Conservation (phyloP, 169 alveolate genomes). For the Cryptosporidium xiaoi region DNA sequence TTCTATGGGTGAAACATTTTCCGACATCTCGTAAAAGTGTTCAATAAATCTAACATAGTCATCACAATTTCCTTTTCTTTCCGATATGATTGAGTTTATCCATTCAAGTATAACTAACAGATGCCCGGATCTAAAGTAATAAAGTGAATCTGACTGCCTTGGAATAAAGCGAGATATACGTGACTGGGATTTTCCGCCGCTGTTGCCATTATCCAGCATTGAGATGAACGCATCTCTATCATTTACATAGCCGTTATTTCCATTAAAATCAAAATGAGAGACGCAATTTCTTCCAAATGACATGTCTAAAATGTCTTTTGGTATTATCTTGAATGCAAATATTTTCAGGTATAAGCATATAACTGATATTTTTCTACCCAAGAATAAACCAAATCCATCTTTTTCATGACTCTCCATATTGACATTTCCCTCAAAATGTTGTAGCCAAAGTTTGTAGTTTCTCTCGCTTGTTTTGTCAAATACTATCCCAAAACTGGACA, state of each 20-base stretch:
- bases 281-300: conserved; percentile 14
- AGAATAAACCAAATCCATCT: neutral
- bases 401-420: neutral
- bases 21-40: conserved; percentile 6
- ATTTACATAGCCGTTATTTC: conserved; percentile 1
- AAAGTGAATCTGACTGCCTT: conserved; percentile 7
- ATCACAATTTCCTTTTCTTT: neutral
- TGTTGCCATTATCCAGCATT: neutral
- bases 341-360: conserved; percentile 25
- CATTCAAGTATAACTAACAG: conserved; percentile 37
- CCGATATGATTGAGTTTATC: conserved; percentile 27
- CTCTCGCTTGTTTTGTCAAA: neutral
- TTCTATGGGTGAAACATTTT: conserved; percentile 33
- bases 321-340: conserved; percentile 14
- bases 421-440: neutral
- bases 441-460: neutral
- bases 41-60: conserved; percentile 21
- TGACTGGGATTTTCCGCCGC: neutral
- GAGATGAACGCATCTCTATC: conserved; percentile 31
- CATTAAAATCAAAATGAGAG: too few species aligned
- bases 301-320: conserved; percentile 17
- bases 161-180: conserved; percentile 15
- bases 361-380: conserved; percentile 7
- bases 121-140: conserved; percentile 61
- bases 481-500: conserved; percentile 5